Evolutionary conservation across 495 filamentous ascomycete genomes (phyloP), one percentile per base, ranked within the genome.

Genomic region (Xylaria flabelliformis): DNA sequence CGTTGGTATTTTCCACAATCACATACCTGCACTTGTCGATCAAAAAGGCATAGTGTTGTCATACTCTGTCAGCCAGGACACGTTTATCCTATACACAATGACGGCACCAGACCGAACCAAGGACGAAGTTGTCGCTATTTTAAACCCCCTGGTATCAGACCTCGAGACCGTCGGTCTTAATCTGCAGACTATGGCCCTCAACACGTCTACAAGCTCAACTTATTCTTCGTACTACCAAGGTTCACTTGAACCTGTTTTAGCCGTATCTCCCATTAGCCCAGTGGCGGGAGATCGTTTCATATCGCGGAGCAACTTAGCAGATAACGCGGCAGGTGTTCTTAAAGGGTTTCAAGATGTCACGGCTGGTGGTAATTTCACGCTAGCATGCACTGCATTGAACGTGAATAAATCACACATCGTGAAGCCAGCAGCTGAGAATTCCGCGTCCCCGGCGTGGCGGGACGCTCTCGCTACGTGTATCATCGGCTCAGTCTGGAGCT

Each of bases 401-500:
- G 50, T 53, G 9, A 53, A 53, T 21, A 53, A 53, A 53, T 53
- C 50, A 26, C 50, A 53, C 50, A 26, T 53, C 50, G 50, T 53
- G 21, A 53, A 53, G 10, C 50, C 50, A 13, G 21, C 24, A 26
- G 50, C 50, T 10, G 50, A 24, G 5, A 77, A 83, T 58, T 74
- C 77, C 4, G 69, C 81, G 7, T 76, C 84, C n/a, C 80, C 79
- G 34, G 74, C 79, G 24, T 86, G 83, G 84, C 80, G 83, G 29
- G 77, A 79, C 15, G 32, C 19, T 32, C 17, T 36, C 17, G 17
- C 32, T 24, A 32, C 26, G 4, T 36, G 32, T 8, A 59, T 59
- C 26, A 59, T 59, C 13, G 26, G 32, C 32, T 32, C 55, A 7
- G 26, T 36, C 13, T 59, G 55, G 55, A 36, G 32, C 3, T 64